These are phyloP conservation scores for Penicillium atrosanguineum DNA, from an alignment of 495 filamentous ascomycete species.

Conservation along the genomic window DNA sequence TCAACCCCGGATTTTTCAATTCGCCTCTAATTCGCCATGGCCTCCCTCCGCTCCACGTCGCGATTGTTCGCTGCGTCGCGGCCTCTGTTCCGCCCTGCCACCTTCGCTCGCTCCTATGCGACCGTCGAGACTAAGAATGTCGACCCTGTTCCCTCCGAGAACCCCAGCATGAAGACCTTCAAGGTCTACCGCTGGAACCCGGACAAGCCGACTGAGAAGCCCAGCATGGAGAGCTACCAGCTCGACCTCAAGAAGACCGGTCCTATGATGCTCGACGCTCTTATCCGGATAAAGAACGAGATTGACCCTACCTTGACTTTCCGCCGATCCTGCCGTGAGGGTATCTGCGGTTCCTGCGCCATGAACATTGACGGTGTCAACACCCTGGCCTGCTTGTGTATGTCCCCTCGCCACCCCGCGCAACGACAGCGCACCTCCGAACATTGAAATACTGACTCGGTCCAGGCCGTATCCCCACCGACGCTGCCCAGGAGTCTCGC, in stretches of 20 bases:
- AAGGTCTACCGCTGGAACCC: conserved; percentile 99
- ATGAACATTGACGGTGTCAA: conserved; percentile 99
- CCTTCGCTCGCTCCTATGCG: conserved; percentile 49
- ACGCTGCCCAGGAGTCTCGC: conserved; percentile 75
- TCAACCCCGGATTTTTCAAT: conserved; percentile 4
- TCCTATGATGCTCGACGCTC: conserved; percentile 94
- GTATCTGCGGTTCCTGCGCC: conserved; percentile 96
- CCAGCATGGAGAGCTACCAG: conserved; percentile 89
- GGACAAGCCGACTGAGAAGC: conserved; percentile 85
- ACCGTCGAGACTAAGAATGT: conserved; percentile 46
- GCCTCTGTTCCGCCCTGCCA: conserved; percentile 49
- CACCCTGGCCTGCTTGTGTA: conserved; percentile 96
- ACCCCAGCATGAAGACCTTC: conserved; percentile 83
- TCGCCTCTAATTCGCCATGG: conserved; percentile 53
- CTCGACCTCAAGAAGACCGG: conserved; percentile 98
- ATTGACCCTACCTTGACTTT: conserved; percentile 95
- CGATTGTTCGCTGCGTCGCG: conserved; percentile 60
- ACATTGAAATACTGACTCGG: not conserved
- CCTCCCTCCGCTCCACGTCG: conserved; percentile 71
- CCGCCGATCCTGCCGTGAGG: conserved; percentile 90
- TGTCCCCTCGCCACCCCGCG: conserved; percentile 32
- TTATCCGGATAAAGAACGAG: conserved; percentile 99
- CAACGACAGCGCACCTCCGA: not conserved
- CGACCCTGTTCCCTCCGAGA: conserved; percentile 52
- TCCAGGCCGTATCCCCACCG: conserved; percentile 87